Percentiles rank a stretch among this genome's conserved stretches.
Conservation (phyloP, 352 stramenopile species). For the Globisporangium paddicum region DNA sequence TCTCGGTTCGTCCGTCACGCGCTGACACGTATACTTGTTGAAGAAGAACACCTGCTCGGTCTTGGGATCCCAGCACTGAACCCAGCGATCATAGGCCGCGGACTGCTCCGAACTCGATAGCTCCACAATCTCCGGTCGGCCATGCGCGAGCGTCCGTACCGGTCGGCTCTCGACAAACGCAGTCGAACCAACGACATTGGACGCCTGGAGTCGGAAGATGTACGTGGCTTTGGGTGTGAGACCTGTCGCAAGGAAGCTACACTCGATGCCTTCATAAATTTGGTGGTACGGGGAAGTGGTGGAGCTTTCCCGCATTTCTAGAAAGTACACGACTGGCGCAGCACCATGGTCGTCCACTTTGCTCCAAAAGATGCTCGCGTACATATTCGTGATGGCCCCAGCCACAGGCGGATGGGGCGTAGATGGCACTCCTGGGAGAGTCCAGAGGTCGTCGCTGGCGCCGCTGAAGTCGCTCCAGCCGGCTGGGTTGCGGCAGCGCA, state of each 20-base stretch:
- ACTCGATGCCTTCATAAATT: constrained; percentile 64
- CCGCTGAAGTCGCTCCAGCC: constrained; percentile 68
- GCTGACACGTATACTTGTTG: constrained; percentile 80
- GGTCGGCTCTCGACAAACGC: constrained; percentile 55
- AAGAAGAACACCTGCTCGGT: constrained; percentile 88
- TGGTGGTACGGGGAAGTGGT: constrained; percentile 19
- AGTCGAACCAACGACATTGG: constrained; percentile 61
- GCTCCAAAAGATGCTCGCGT: constrained; percentile 71
- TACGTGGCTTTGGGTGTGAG: constrained; percentile 49
- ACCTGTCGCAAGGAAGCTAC: constrained; percentile 48
- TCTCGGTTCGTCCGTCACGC: constrained; percentile 47
- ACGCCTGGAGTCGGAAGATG: constrained; percentile 62
- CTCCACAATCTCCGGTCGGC: constrained; percentile 63
- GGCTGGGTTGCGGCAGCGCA: constrained; percentile 56
- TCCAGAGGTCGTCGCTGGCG: constrained; percentile 50
- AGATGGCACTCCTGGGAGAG: constrained; percentile 40
- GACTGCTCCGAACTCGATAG: constrained; percentile 37
- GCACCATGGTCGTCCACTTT: constrained; percentile 52
- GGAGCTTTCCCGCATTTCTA: constrained; percentile 47
- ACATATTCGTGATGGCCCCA: constrained; percentile 57
- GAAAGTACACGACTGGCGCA: constrained; percentile 48
- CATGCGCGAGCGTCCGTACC: constrained; percentile 54
- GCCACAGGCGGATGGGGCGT: constrained; percentile 43
- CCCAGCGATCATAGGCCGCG: constrained; percentile 50
- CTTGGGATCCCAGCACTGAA: constrained; percentile 86